Evolutionary conservation across 805 yeast genomes (phyloP).

Genomic region (Zygoascus ofunaensis): DNA sequence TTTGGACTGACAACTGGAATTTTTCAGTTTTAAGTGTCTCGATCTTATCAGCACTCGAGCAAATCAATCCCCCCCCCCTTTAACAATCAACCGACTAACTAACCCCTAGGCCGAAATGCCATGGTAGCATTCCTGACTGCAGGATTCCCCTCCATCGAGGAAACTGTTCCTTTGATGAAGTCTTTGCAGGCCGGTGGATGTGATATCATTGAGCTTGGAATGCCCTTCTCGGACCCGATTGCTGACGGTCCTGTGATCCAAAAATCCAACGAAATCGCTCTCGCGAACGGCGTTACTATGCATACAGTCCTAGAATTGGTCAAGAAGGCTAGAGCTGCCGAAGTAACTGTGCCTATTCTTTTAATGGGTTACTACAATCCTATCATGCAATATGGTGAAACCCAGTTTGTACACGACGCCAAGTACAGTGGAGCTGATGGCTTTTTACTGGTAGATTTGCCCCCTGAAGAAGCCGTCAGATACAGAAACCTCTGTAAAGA

Average conservation of each 20-base stretch:
- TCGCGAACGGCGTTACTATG: conserved; percentile 74
- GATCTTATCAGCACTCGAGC: too few species aligned
- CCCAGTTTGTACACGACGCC: conserved; percentile 67
- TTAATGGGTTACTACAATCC: conserved; percentile 99
- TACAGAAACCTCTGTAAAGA: conserved; percentile 65
- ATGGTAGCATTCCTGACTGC: conserved; percentile 90
- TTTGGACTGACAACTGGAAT: too few species aligned
- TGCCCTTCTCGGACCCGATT: conserved; percentile 96
- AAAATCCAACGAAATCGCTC: conserved; percentile 66
- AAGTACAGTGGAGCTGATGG: conserved; percentile 90
- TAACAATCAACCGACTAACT: too few species aligned
- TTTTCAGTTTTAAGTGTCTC: too few species aligned
- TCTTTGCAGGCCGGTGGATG: conserved; percentile 94
- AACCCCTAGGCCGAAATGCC: conserved; percentile 65
- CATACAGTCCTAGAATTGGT: conserved; percentile 61
- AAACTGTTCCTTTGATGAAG: conserved; percentile 74
- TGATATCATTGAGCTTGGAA: conserved; percentile 87
- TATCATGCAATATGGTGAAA: conserved; percentile 80
- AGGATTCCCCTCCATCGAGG: conserved; percentile 82
- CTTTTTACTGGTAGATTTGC: conserved; percentile 87
- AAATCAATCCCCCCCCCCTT: too few species aligned
- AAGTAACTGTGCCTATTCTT: conserved; percentile 81
- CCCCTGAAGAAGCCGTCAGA: conserved; percentile 93
- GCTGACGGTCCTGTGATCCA: conserved; percentile 99
- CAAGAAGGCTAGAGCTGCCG: conserved; percentile 62